Evolutionary conservation across 371 early-diverging fungal genomes (phyloP).

Genomic region (Mortierella sp.): DNA sequence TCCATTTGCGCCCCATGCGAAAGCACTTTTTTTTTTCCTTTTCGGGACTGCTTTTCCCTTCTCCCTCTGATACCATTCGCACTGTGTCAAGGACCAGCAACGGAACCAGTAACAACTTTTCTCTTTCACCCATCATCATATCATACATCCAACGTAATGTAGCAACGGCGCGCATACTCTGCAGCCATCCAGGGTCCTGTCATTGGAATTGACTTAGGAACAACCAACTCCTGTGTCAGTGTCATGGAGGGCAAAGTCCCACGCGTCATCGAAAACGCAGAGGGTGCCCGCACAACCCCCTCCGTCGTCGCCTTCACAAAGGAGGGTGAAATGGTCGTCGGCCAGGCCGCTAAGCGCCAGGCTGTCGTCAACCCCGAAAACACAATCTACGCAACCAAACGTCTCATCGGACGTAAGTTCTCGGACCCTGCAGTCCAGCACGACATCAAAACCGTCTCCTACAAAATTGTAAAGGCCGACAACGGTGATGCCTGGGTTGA

Average conservation of each 20-base stretch:
- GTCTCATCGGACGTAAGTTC: conserved; percentile 96
- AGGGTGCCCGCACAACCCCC: conserved; percentile 98
- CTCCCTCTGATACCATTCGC: background rate
- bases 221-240: conserved; percentile 99
- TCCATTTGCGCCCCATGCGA: background rate
- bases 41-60: background rate
- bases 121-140: background rate
- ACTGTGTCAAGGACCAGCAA: background rate
- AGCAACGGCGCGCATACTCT: conserved; percentile 56
- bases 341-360: conserved; percentile 97
- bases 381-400: conserved; percentile 96
- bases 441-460: conserved; percentile 90
- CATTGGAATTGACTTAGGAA: conserved; percentile 99
- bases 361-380: conserved; percentile 96
- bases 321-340: conserved; percentile 95
- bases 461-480: conserved; percentile 89
- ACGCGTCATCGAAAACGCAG: conserved; percentile 96
- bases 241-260: conserved; percentile 98
- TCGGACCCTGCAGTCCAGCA: conserved; percentile 88
- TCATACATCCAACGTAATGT: background rate
- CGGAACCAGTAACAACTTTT: conserved; percentile 1
- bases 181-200: conserved; percentile 90
- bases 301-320: conserved; percentile 97
- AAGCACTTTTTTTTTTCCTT: background rate
- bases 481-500: conserved; percentile 99